These are phyloP conservation scores for Saccharomycopsis malanga DNA, from an alignment of 805 yeast species.

Conservation along the genomic window DNA sequence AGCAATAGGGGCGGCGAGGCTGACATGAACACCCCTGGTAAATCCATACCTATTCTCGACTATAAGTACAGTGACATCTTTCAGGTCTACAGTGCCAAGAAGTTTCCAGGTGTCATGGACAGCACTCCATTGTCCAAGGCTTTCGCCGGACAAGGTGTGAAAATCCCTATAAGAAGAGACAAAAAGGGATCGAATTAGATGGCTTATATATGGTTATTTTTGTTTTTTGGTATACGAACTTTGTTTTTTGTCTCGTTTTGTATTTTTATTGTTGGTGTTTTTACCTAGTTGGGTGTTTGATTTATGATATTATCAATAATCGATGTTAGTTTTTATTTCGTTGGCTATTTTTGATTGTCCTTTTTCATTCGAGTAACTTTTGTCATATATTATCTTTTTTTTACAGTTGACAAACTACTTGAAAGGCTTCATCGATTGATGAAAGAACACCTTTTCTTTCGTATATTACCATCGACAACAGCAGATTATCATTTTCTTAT, in stretches of 20 bases:
- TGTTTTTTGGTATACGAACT: background rate
- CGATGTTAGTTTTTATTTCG: too few species aligned
- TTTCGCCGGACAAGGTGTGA: conserved; percentile 38
- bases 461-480: too few species aligned
- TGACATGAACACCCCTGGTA: conserved; percentile 17
- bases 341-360: too few species aligned
- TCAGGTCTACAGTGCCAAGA: conserved; percentile 36
- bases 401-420: too few species aligned
- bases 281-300: too few species aligned
- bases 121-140: conserved; percentile 33
- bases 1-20: background rate
- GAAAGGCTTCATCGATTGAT: too few species aligned
- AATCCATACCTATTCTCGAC: conserved; percentile 25
- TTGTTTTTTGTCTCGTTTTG: background rate
- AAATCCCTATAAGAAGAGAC: conserved; percentile 36
- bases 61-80: conserved; percentile 31
- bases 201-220: background rate
- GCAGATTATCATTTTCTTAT: too few species aligned
- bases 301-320: too few species aligned
- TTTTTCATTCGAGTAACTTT: too few species aligned
- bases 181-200: conserved; percentile 16
- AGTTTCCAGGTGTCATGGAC: conserved; percentile 40
- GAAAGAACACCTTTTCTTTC: too few species aligned
- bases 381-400: too few species aligned
- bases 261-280: background rate